Conservation (phyloP, 352 stramenopile species). For the Phytopythium boreale region DNA sequence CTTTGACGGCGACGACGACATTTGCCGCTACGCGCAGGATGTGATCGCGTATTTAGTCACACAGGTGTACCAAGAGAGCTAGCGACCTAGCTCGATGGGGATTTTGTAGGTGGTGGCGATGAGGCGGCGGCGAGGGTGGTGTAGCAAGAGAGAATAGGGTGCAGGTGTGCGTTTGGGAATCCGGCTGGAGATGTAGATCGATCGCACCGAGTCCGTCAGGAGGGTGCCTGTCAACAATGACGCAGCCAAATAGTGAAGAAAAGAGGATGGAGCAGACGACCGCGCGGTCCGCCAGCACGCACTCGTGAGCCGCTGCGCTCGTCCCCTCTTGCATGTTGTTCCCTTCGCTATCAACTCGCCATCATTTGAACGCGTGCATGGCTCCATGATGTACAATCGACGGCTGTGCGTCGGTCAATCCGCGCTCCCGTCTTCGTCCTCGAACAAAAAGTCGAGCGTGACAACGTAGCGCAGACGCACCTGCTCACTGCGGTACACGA, state of each 20-base stretch:
- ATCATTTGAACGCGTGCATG: not conserved
- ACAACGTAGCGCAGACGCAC: slow-evolving; percentile 66
- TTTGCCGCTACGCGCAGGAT: slow-evolving; percentile 84
- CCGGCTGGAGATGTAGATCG: not conserved
- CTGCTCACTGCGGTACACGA: slow-evolving; percentile 71
- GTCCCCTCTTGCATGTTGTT: not conserved
- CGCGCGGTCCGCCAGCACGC: not conserved
- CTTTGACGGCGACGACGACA: slow-evolving; percentile 78
- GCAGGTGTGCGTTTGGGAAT: not conserved
- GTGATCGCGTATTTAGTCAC: slow-evolving; percentile 88
- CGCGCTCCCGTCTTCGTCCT: slow-evolving; percentile 14
- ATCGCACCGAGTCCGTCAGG: not conserved
- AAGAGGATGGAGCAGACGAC: not conserved
- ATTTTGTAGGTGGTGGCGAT: not conserved
- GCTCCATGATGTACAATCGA: not conserved
- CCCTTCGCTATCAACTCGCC: not conserved
- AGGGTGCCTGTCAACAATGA: not conserved
- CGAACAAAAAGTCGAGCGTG: slow-evolving; percentile 45
- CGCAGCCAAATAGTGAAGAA: not conserved
- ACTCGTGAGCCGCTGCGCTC: not conserved
- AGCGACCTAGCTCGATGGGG: not conserved
- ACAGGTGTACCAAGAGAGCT: slow-evolving; percentile 80
- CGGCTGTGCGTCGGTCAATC: not conserved
- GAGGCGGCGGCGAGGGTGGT: too few relatives aligned
- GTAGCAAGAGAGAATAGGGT: not conserved